These are phyloP conservation scores for Begonia fuchsioides DNA, from an alignment of 306 rosid genomes.

Conservation along the genomic window DNA sequence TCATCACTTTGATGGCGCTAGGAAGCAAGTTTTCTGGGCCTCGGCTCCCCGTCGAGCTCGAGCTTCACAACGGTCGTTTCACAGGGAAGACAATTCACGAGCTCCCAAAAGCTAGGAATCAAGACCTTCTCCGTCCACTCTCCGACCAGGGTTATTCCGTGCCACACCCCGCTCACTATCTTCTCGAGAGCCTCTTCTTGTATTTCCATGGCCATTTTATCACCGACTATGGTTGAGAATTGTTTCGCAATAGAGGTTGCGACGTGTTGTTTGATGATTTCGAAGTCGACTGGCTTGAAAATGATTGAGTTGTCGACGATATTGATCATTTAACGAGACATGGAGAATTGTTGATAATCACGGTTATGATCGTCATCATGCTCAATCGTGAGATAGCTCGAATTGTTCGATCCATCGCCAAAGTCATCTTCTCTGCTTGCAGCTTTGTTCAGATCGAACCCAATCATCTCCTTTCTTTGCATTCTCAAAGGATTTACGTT, in stretches of 20 bases:
- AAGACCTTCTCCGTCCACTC: slow-evolving; percentile 70
- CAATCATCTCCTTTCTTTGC: slow-evolving; percentile 35
- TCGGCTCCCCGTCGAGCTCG: slow-evolving; percentile 38
- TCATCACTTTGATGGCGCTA: slow-evolving; percentile 34
- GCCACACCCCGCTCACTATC: slow-evolving; percentile 71
- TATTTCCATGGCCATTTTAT: slow-evolving; percentile 43
- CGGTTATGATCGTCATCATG: slow-evolving; percentile 50
- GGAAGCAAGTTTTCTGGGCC: slow-evolving; percentile 48
- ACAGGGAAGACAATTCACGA: slow-evolving; percentile 25
- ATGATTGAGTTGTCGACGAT: slow-evolving; percentile 54
- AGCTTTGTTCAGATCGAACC: slow-evolving; percentile 78
- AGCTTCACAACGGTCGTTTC: slow-evolving; percentile 51
- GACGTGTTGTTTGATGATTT: slow-evolving; percentile 31
- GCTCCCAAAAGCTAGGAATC: slow-evolving; percentile 57
- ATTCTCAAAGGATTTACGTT: slow-evolving; percentile 42
- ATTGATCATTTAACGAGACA: slow-evolving; percentile 42
- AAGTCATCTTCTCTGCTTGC: slow-evolving; percentile 52
- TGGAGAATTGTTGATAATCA: slow-evolving; percentile 16
- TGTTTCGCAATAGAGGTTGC: slow-evolving; percentile 25
- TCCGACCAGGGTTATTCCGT: slow-evolving; percentile 46
- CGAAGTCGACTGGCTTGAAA: slow-evolving; percentile 64
- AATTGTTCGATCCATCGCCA: slow-evolving; percentile 69
- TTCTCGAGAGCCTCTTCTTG: slow-evolving; percentile 66
- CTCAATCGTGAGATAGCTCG: slow-evolving; percentile 82
- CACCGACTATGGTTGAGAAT: slow-evolving; percentile 44